phyloP scores from a whole-genome alignment of 2,329 filamentous ascomycete genomes.

The Exophiala calicioides region DNA sequence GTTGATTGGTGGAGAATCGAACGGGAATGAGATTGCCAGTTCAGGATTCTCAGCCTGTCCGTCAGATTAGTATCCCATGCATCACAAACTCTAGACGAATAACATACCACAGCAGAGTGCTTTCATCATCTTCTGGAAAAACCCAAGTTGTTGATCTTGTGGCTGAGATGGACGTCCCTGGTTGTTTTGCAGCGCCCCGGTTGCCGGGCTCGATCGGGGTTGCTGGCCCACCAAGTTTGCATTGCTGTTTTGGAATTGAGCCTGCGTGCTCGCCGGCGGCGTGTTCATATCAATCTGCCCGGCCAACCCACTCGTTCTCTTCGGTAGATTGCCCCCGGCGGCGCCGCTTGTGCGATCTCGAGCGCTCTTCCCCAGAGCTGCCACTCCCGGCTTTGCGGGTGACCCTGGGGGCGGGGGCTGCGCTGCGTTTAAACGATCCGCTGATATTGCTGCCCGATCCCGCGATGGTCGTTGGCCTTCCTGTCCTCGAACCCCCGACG shows the following conservation, averaged over 20 bases:
- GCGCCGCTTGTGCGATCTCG: conserved; percentile 74
- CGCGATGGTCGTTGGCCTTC: conserved; percentile 49
- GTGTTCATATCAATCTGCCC: conserved; percentile 68
- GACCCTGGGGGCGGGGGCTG: conserved; percentile 80
- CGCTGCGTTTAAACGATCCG: conserved; percentile 89
- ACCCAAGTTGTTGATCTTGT: conserved; percentile 73
- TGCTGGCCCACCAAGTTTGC: conserved; percentile 73
- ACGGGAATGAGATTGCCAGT: neutral
- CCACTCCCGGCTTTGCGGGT: conserved; percentile 73
- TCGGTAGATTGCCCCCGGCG: conserved; percentile 44
- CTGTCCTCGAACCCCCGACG: conserved; percentile 43
- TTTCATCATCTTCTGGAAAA: conserved; percentile 92
- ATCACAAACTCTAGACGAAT: conserved; percentile 13
- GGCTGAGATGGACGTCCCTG: conserved; percentile 51
- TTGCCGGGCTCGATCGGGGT: conserved; percentile 57
- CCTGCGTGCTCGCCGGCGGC: conserved; percentile 86
- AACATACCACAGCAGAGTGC: conserved; percentile 79
- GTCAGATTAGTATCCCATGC: conserved; percentile 1
- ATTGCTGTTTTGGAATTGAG: conserved; percentile 94
- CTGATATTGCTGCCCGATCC: conserved; percentile 67
- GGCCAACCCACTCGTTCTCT: conserved; percentile 35
- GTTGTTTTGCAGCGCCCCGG: conserved; percentile 61
- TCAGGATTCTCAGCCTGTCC: conserved; percentile 10
- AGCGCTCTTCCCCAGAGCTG: conserved; percentile 57
- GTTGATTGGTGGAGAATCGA: neutral